These are phyloP conservation scores for Tolypocladium ophioglossoides DNA, from an alignment of 2,329 filamentous ascomycete species.

Conservation along the genomic window DNA sequence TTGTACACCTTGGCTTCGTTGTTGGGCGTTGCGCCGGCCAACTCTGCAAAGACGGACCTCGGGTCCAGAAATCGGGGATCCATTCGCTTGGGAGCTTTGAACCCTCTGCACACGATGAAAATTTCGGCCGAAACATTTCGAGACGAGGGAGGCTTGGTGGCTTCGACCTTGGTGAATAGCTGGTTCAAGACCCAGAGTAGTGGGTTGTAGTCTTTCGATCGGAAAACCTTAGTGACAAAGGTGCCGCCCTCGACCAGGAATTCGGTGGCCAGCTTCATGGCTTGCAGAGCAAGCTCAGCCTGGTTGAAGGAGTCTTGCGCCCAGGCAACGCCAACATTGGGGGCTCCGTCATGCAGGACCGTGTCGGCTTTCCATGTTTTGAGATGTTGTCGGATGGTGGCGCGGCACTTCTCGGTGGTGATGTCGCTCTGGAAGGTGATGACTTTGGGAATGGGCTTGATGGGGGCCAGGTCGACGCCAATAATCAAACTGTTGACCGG, in stretches of 20 bases:
- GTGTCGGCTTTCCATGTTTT: conserved; percentile 96
- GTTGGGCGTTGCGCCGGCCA: conserved; percentile 77
- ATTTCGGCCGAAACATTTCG: conserved; percentile 97
- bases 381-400: conserved; percentile 77
- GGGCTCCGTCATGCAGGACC: conserved; percentile 92
- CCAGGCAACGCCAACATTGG: conserved; percentile 97
- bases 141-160: conserved; percentile 92
- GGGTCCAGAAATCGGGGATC: conserved; percentile 91
- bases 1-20: conserved; percentile 98
- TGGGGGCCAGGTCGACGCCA: conserved; percentile 87
- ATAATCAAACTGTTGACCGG: conserved; percentile 81
- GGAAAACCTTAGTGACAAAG: conserved; percentile 95
- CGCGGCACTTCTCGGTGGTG: conserved; percentile 89
- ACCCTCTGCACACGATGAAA: conserved; percentile 93
- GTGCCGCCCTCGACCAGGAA: conserved; percentile 83
- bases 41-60: conserved; percentile 80
- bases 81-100: conserved; percentile 86
- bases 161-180: conserved; percentile 88
- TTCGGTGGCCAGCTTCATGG: conserved; percentile 87
- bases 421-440: conserved; percentile 98
- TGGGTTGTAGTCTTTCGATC: conserved; percentile 94
- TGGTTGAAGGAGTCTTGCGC: conserved; percentile 97
- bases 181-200: conserved; percentile 97
- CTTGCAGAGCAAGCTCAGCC: conserved; percentile 82
- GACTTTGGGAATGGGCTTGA: conserved; percentile 87